phyloP scores from a whole-genome alignment of 179 eudicot genomes.

The Spinacia oleracea region DNA sequence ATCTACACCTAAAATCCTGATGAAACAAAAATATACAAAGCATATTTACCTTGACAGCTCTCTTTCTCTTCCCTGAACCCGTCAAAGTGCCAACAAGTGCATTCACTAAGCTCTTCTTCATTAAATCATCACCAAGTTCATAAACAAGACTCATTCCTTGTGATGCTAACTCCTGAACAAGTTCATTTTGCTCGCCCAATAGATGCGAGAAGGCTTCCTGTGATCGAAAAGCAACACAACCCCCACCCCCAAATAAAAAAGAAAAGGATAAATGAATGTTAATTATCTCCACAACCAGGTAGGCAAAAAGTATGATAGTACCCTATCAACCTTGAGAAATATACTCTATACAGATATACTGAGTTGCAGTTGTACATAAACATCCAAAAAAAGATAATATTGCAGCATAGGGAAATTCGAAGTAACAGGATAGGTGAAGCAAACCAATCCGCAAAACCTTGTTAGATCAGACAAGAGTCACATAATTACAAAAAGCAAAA shows the following conservation, averaged over 20 bases:
- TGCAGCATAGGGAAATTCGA: neutral
- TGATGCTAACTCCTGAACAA: constrained; percentile 93
- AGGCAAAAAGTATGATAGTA: neutral
- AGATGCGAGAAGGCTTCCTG: constrained; percentile 98
- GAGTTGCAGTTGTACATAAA: neutral
- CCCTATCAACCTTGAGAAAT: neutral
- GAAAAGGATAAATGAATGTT: neutral
- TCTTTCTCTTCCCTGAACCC: constrained; percentile 96
- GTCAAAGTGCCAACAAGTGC: constrained; percentile 93
- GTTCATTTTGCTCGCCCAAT: constrained; percentile 90
- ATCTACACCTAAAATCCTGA: neutral
- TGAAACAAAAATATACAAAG: neutral
- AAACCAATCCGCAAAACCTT: neutral
- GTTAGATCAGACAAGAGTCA: neutral
- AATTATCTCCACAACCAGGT: neutral
- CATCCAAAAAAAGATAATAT: constrained; percentile 2
- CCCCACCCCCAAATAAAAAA: neutral
- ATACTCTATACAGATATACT: neutral
- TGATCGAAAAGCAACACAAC: constrained; percentile 12
- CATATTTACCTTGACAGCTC: constrained; percentile 73
- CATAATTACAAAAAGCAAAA: neutral
- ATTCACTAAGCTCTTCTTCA: constrained; percentile 85
- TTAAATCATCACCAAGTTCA: constrained; percentile 82
- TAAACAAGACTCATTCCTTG: constrained; percentile 98
- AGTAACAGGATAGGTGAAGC: neutral